Percentiles rank a stretch among this genome's conserved stretches.
Evolutionary conservation across 2,329 filamentous ascomycete genomes (phyloP).

Genomic region (Calonectria fujianensis): DNA sequence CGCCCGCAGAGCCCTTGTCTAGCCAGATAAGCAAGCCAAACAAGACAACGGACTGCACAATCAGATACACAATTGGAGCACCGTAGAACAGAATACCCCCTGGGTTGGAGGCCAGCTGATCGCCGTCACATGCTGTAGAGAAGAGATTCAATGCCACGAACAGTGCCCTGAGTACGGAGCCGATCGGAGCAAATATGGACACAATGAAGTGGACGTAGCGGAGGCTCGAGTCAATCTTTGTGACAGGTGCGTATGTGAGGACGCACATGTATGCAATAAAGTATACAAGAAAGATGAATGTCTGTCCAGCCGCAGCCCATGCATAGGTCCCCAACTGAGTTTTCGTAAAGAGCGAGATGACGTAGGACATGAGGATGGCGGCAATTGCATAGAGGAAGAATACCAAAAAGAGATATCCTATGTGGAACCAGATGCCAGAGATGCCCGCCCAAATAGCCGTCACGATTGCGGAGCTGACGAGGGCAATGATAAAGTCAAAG

Average conservation of each 20-base stretch:
- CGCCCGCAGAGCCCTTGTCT: conserved; percentile 83
- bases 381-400: conserved; percentile 88
- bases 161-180: conserved; percentile 82
- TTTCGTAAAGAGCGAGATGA: conserved; percentile 85
- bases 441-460: conserved; percentile 81
- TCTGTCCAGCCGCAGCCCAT: conserved; percentile 85
- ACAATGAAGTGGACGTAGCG: conserved; percentile 85
- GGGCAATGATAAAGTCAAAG: conserved; percentile 87
- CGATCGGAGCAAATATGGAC: conserved; percentile 84
- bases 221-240: conserved; percentile 80
- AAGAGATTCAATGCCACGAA: conserved; percentile 90
- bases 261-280: conserved; percentile 83
- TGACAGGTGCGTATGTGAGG: conserved; percentile 83
- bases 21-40: conserved; percentile 86
- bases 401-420: conserved; percentile 88
- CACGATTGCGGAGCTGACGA: conserved; percentile 78
- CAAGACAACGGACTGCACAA: conserved; percentile 82
- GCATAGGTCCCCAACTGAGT: conserved; percentile 91
- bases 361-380: conserved; percentile 84
- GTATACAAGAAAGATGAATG: conserved; percentile 82
- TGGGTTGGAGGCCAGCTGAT: conserved; percentile 79
- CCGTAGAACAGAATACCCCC: conserved; percentile 85
- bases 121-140: conserved; percentile 82
- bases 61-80: conserved; percentile 88
- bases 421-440: conserved; percentile 82